Base-by-base conservation (phyloP, 768 basidiomycete species). In the Exidia glandulosa region DNA sequence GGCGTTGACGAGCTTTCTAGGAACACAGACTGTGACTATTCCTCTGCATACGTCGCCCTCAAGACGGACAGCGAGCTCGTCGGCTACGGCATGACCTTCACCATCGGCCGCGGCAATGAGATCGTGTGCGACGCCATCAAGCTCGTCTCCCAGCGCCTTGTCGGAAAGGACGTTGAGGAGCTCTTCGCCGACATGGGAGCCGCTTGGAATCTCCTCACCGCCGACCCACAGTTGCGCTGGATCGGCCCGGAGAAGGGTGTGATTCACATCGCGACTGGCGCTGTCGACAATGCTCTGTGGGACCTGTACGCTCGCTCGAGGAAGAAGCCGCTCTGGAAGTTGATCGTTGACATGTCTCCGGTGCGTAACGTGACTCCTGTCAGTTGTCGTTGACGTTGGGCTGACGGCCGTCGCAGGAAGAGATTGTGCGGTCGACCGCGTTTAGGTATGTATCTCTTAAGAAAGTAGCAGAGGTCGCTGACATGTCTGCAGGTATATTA, bases 21-120 rank as follows among this genome's bases (percentile, higher is more conserved):
- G n/a, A 95, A 96, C 72, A 88, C 88, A 32, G 90, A 91, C 59
- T 95, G 93, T 73, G 94, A 96, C 74, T 96, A 96, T 73, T 94
- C 91, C 2, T 90, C 93, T 2, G 94, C 94, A 4, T 96, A 96
- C 70, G 78, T 96, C 50, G 80, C 84, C 27, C 77, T 97, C 60
- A 74, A 81, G 62, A 94, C 89, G 2, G 67, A 74, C 45, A 66
- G 74, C 3, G 79, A 83, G 57, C 83, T 94, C 48, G 79, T 85
- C 55, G 91, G 94, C n/a, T 84, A 92, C 65, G 92, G 91, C 59
- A 90, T 93, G 90, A 93, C 92, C 2, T 94, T 94, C 70, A 94
- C 93, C 12, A 94, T 92, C 64, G 92, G 92, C 0, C 85, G 94
- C 45, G 94, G 94, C 31, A 97, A 94, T 67, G 94, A 98, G 62